These are phyloP conservation scores for Chlamydomonas schloesseri DNA, from an alignment of 139 green algal species.

Conservation along the genomic window DNA sequence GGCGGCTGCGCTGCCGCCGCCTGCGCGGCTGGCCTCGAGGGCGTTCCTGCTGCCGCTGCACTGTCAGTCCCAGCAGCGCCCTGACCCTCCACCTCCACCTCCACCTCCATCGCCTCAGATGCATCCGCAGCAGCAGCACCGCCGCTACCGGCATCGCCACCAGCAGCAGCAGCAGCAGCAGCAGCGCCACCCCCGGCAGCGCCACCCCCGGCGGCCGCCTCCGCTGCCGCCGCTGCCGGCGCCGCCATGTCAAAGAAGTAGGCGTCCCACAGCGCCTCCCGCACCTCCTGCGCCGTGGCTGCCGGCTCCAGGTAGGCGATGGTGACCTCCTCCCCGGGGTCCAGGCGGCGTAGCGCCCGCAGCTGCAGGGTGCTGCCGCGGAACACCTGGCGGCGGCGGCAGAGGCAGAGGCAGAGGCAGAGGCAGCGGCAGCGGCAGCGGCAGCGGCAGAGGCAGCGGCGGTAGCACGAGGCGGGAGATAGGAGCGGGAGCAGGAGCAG, in stretches of 20 bases:
- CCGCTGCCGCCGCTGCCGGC: background rate
- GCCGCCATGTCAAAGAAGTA: conserved; percentile 80
- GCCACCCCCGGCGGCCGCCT: no score
- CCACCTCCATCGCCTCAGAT: background rate
- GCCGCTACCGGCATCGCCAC: no score
- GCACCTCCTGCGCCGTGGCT: conserved; percentile 70
- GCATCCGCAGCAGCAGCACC: background rate
- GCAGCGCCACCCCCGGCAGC: background rate
- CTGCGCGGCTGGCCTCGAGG: no score
- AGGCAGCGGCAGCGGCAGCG: no score
- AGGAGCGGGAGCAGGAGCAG: no score
- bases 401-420: no score
- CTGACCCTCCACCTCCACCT: background rate
- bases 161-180: background rate
- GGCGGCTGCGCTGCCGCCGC: background rate
- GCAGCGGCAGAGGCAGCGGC: no score
- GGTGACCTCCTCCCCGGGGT: conserved; percentile 73
- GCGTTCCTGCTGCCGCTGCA: background rate
- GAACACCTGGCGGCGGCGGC: no score
- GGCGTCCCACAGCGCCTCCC: conserved; percentile 60
- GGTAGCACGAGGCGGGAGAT: no score
- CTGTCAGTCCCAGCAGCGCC: no score
- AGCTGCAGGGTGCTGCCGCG: conserved; percentile 66
- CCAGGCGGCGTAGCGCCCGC: conserved; percentile 67
- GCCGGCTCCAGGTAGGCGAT: conserved; percentile 85